Evolutionary conservation across 306 rosid species (phyloP).

Genomic region (Vachellia pachyceras): DNA sequence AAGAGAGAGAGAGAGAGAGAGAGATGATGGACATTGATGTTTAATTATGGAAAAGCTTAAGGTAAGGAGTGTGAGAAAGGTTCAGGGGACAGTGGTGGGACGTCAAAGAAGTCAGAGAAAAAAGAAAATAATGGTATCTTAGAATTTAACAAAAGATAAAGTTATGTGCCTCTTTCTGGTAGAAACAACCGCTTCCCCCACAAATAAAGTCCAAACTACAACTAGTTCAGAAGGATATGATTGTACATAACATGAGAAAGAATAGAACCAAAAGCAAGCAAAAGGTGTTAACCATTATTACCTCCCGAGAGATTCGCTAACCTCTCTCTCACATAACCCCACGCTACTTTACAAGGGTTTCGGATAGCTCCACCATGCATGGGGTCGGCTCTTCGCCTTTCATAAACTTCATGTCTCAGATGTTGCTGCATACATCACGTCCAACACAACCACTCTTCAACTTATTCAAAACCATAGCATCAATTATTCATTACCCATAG

Average conservation of each 20-base stretch:
- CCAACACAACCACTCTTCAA: conserved; percentile 30
- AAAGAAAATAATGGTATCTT: conserved; percentile 31
- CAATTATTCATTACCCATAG: conserved; percentile 2
- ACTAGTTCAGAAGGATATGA: conserved; percentile 33
- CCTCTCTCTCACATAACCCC: conserved; percentile 32
- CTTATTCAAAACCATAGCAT: background rate
- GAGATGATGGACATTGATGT: conserved; percentile 56
- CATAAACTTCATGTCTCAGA: conserved; percentile 40
- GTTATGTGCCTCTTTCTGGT: conserved; percentile 37
- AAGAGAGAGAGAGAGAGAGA: conserved; percentile 28
- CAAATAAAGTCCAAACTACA: conserved; percentile 39
- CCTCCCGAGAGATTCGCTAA: conserved; percentile 59
- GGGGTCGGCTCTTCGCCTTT: conserved; percentile 48
- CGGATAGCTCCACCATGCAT: conserved; percentile 50
- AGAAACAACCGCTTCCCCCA: conserved; percentile 35
- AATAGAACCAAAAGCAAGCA: conserved; percentile 40
- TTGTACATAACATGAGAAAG: conserved; percentile 40
- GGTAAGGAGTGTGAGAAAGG: conserved; percentile 47
- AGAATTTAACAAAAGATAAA: conserved; percentile 15
- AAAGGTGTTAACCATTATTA: conserved; percentile 38
- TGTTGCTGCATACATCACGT: conserved; percentile 48
- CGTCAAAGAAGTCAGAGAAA: conserved; percentile 48
- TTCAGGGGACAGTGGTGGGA: conserved; percentile 51
- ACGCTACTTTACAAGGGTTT: conserved; percentile 37
- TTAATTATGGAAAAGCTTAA: conserved; percentile 65